A percentile compares a stretch with the other conserved stretches of the same genome.
phyloP scores from a whole-genome alignment of 352 stramenopile genomes.

The Globisporangium middletonii region DNA sequence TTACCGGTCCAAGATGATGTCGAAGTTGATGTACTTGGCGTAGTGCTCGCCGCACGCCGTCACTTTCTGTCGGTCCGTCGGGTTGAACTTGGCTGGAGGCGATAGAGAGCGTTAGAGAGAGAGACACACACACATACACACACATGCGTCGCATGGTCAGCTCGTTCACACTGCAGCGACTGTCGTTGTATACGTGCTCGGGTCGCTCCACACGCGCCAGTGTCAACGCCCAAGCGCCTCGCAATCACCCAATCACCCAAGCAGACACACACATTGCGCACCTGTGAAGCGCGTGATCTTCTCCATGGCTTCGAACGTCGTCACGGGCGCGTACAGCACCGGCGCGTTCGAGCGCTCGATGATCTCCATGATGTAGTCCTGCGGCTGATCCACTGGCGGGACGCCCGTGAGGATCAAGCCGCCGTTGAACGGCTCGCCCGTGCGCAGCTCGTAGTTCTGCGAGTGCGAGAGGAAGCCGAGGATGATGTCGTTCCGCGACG shows the following conservation, averaged over 20 bases:
- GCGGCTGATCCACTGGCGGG: conserved; percentile 63
- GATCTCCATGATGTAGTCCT: conserved; percentile 77
- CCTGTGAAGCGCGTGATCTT: conserved; percentile 76
- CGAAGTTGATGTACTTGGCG: conserved; percentile 76
- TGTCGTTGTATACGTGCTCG: too few species aligned
- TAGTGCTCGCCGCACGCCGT: conserved; percentile 83
- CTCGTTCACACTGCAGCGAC: too few species aligned
- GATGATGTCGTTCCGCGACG: conserved; percentile 89
- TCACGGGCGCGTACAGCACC: conserved; percentile 71
- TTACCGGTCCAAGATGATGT: conserved; percentile 54
- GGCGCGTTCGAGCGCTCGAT: conserved; percentile 51
- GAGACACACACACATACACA: too few species aligned
- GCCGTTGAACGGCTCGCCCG: conserved; percentile 63
- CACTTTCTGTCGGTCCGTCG: conserved; percentile 75
- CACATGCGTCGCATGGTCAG: too few species aligned
- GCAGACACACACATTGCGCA: conserved; percentile 14
- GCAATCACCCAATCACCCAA: conserved; percentile 7
- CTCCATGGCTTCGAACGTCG: conserved; percentile 79
- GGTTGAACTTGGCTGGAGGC: conserved; percentile 79
- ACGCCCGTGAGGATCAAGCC: conserved; percentile 86
- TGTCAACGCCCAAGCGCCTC: not conserved
- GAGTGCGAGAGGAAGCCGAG: conserved; percentile 80
- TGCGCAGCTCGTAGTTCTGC: conserved; percentile 68
- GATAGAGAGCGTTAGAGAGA: too few species aligned
- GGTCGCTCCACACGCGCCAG: not conserved